Conservation (phyloP, 2,329 filamentous ascomycete species). For the Diaporthe sp. region DNA sequence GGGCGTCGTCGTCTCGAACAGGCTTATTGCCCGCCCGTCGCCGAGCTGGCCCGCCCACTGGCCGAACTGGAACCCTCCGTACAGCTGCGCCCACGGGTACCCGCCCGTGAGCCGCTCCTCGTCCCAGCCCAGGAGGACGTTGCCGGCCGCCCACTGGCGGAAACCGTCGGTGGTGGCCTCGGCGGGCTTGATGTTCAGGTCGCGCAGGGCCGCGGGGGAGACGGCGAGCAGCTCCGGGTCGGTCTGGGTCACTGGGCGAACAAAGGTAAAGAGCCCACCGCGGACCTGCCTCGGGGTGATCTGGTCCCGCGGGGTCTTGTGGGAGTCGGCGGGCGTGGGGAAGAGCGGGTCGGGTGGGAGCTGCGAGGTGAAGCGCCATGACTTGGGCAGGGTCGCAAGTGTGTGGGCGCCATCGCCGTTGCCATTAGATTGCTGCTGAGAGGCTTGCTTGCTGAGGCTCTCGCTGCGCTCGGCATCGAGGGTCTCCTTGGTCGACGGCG, state of each 20-base stretch:
- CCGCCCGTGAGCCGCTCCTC: constrained; percentile 75
- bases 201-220: constrained; percentile 82
- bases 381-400: constrained; percentile 72
- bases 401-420: constrained; percentile 53
- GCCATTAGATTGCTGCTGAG: constrained; percentile 45
- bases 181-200: constrained; percentile 80
- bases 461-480: constrained; percentile 26
- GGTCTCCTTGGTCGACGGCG: constrained; percentile 18
- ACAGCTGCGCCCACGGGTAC: constrained; percentile 99
- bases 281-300: constrained; percentile 88
- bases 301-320: constrained; percentile 81
- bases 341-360: constrained; percentile 84
- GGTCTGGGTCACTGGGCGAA: constrained; percentile 81
- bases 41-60: constrained; percentile 97
- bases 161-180: constrained; percentile 83
- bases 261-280: constrained; percentile 89
- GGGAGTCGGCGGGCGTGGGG: constrained; percentile 84
- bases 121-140: constrained; percentile 85
- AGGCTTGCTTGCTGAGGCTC: constrained; percentile 30
- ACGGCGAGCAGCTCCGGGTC: constrained; percentile 86
- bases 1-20: constrained; percentile 90
- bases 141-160: constrained; percentile 82
- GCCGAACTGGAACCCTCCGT: constrained; percentile 86
- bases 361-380: constrained; percentile 74
- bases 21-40: constrained; percentile 92